Conservation (phyloP, 208 protist genomes). For the Phytomonas sp. region DNA sequence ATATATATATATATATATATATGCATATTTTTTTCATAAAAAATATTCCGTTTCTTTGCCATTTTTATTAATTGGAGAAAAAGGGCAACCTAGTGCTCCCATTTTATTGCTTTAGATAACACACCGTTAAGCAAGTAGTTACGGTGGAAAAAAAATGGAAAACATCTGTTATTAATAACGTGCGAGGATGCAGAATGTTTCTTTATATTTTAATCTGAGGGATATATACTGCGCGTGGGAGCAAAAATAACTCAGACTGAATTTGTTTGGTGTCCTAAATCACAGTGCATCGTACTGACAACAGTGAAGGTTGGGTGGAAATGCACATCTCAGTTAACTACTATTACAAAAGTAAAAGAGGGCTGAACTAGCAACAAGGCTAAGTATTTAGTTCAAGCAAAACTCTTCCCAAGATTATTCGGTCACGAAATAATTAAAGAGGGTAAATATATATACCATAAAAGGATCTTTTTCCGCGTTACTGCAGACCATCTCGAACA, state of each 20-base stretch:
- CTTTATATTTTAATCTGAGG: neutral
- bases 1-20: conserved; percentile 3
- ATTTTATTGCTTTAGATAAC: neutral
- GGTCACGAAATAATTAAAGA: neutral
- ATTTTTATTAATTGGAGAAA: neutral
- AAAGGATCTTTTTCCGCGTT: neutral
- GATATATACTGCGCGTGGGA: neutral
- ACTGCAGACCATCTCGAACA: neutral
- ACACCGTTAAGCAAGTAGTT: neutral
- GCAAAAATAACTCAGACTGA: neutral
- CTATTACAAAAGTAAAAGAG: conserved; percentile 11
- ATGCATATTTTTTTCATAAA: neutral
- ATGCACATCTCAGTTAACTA: neutral
- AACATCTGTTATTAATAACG: conserved; percentile 1
- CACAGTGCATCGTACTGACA: neutral
- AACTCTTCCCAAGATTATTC: neutral
- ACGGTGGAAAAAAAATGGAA: neutral
- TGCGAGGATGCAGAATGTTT: neutral
- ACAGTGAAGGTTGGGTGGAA: neutral
- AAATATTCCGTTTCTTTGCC: neutral
- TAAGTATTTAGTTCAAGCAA: conserved; percentile 4
- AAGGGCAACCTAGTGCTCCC: neutral
- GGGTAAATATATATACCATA: neutral
- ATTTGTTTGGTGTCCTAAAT: neutral
- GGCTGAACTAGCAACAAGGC: conserved; percentile 13